Evolutionary conservation across 1,284 basidiomycete species (phyloP).

Genomic region (Ceratobasidium sp.): DNA sequence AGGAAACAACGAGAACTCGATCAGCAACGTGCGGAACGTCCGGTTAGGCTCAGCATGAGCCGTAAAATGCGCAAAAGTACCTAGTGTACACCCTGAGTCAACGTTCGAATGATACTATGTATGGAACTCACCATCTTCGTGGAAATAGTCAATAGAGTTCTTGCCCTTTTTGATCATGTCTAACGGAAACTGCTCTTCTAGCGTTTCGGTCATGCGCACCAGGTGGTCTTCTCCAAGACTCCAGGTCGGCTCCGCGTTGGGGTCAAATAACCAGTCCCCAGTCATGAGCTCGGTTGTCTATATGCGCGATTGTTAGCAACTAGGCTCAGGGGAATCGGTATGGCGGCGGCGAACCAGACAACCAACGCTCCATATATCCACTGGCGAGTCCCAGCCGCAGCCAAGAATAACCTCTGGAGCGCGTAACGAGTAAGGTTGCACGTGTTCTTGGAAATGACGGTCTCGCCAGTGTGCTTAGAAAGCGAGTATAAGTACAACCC

Average conservation of each 20-base stretch:
- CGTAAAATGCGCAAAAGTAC: conserved; percentile 9
- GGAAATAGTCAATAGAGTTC: background rate
- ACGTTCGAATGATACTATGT: background rate
- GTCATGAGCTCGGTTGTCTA: conserved; percentile 19
- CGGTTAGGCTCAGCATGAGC: background rate
- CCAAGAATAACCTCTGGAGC: conserved; percentile 19
- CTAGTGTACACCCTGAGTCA: background rate
- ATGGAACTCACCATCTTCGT: conserved; percentile 6
- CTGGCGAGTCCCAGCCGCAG: background rate
- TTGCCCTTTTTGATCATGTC: conserved; percentile 12
- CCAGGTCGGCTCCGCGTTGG: conserved; percentile 1
- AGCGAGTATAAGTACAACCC: background rate
- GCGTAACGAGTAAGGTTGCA: conserved; percentile 10
- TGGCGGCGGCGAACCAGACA: conserved; percentile 1
- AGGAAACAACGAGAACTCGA: background rate
- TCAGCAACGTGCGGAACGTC: background rate
- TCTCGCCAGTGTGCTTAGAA: background rate
- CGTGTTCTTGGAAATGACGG: conserved; percentile 7
- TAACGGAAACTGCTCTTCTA: conserved; percentile 4
- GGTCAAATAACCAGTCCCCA: conserved; percentile 28
- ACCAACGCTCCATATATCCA: conserved; percentile 19
- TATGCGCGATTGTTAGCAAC: background rate
- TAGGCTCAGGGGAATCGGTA: background rate
- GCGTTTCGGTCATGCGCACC: conserved; percentile 17
- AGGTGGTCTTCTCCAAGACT: conserved; percentile 2